Evolutionary conservation across 495 filamentous ascomycete genomes (phyloP).

Genomic region (Xylaria grammica): DNA sequence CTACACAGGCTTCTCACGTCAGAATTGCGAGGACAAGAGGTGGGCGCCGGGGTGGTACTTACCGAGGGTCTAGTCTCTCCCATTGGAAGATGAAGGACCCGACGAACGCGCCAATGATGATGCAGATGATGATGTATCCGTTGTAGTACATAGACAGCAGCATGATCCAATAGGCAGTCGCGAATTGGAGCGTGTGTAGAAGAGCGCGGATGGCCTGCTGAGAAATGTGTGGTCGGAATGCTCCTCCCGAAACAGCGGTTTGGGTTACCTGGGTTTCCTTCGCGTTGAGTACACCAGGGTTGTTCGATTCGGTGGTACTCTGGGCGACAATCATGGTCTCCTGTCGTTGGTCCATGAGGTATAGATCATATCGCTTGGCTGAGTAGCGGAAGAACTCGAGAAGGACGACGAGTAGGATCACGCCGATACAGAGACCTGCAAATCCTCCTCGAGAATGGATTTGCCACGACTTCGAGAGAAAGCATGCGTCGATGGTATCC

Average conservation of each 20-base stretch:
- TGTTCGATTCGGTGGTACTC: constrained; percentile 8
- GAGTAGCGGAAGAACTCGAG: constrained; percentile 69
- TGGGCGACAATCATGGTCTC: constrained; percentile 18
- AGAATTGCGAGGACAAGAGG: not conserved
- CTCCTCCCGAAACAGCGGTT: not conserved
- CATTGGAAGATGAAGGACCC: constrained; percentile 65
- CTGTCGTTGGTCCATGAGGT: constrained; percentile 55
- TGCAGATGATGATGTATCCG: constrained; percentile 66
- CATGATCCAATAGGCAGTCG: constrained; percentile 74
- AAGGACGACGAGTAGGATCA: constrained; percentile 63
- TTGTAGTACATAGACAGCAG: constrained; percentile 69
- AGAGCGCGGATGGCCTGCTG: constrained; percentile 67
- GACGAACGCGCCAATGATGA: constrained; percentile 66
- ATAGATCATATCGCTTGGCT: constrained; percentile 64
- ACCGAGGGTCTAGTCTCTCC: constrained; percentile 45
- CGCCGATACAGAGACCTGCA: constrained; percentile 73
- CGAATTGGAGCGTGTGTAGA: constrained; percentile 71
- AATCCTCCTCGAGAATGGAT: constrained; percentile 66
- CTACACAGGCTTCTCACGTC: not conserved
- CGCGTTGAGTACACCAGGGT: constrained; percentile 23
- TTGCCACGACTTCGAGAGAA: constrained; percentile 69
- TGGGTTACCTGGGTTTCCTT: constrained; percentile 14
- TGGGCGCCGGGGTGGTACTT: not conserved
- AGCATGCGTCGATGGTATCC: constrained; percentile 73
- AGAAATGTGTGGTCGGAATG: constrained; percentile 54